These are phyloP conservation scores for Lanmaoa rubissima DNA, from an alignment of 768 basidiomycete species.

Conservation along the genomic window DNA sequence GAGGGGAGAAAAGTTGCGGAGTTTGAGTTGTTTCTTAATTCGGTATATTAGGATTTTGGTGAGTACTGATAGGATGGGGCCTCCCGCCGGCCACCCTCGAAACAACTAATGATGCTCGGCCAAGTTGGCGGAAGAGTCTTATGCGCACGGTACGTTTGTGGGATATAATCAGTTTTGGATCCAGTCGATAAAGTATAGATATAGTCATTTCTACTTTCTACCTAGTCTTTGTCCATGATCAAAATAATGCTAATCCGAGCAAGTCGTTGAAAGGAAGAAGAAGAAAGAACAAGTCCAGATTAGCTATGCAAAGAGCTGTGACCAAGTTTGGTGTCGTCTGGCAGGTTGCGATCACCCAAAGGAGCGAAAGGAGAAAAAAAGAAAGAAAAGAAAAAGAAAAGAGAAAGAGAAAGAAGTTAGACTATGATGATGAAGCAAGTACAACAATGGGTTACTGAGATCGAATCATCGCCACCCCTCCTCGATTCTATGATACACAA, in stretches of 20 bases:
- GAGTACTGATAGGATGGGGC: too few species aligned
- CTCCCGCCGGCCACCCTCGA: too few species aligned
- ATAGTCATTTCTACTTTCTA: not conserved
- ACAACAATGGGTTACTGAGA: constrained; percentile 21
- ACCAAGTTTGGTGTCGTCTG: not conserved
- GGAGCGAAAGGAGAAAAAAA: not conserved
- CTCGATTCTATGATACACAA: constrained; percentile 19
- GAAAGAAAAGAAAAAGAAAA: not conserved
- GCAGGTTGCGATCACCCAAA: not conserved
- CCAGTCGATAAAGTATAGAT: not conserved
- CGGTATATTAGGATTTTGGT: too few species aligned
- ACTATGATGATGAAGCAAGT: constrained; percentile 17
- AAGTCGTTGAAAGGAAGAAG: not conserved
- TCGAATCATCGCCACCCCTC: not conserved
- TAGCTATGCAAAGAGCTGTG: not conserved
- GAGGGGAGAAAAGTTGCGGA: too few species aligned
- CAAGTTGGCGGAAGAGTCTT: too few species aligned
- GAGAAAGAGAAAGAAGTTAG: not conserved
- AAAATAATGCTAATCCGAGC: not conserved
- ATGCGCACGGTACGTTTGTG: not conserved
- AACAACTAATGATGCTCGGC: too few species aligned
- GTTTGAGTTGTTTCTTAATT: too few species aligned
- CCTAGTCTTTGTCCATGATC: not conserved
- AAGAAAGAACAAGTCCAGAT: not conserved
- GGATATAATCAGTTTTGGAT: not conserved